Base-by-base conservation (phyloP, 1,284 basidiomycete species). In the Apiotrichum mycotoxinovorans region DNA sequence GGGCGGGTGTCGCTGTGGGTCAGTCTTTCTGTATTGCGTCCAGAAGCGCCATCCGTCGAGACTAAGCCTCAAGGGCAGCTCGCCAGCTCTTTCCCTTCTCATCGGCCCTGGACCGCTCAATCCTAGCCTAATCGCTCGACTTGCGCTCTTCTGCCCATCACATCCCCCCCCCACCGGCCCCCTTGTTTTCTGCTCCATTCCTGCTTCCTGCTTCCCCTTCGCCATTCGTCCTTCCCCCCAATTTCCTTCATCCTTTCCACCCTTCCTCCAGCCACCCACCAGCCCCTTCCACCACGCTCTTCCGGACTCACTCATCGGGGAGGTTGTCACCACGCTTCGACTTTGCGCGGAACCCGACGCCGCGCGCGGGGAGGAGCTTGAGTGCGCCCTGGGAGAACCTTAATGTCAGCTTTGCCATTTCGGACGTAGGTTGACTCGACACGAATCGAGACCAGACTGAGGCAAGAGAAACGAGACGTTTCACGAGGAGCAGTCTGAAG, bases 351-450 rank as follows among this genome's bases (percentile, higher is more conserved):
- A 65, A 22, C 0, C 71, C 70, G 25, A 61, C 59, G 2, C 71
- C 72, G n/a, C 67, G 58, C 30, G 55, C 57, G 1, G 76, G 76
- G 12, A 78, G 66, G 22, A 69, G 61, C 26, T 64, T 64, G 18
- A 76, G 64, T 7, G 76, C 76, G 11, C 62, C 66, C 27, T 66
- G 62, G 7, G 75, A 75, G 66, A 78, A 78, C 9, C 69, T 71
- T 58, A 30, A 9, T 14, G 56, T 66, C 18, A 64, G 62, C 41
- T 14, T 14, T 9, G 37, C n/a, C n/a, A 5, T 4, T 38, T 40
- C 9, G 4, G n/a, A 7, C 14, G 42, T 18, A 17, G 4, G 38
- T 27, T 18, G 35, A 43, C 10, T n/a, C n/a, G n/a, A n/a, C n/a
- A n/a, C n/a, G n/a, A n/a, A n/a, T n/a, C n/a, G n/a, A n/a, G n/a